Conservation (phyloP, 768 basidiomycete genomes). For the Hericium rajendrae region DNA sequence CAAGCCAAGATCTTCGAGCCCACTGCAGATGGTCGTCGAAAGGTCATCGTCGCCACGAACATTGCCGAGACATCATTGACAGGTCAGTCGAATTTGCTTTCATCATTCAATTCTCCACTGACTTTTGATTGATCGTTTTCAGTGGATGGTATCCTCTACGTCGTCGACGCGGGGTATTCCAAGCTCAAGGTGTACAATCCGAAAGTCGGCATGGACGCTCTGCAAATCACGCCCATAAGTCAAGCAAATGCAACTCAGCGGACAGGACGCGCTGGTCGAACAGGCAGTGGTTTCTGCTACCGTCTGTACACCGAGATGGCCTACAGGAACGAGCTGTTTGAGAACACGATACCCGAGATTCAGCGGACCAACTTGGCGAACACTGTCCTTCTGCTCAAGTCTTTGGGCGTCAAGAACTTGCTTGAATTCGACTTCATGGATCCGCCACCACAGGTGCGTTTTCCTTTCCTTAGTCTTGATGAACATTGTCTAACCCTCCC, state of each 20-base stretch:
- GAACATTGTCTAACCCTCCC: not conserved
- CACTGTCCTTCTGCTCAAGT: conserved; percentile 89
- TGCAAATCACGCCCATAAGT: conserved; percentile 98
- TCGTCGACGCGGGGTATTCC: conserved; percentile 94
- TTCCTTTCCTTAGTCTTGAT: not conserved
- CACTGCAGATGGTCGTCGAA: conserved; percentile 86
- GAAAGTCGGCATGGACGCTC: conserved; percentile 97
- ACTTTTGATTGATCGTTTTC: conserved; percentile 3
- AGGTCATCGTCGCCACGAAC: conserved; percentile 97
- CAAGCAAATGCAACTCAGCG: conserved; percentile 97
- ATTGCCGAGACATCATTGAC: conserved; percentile 98
- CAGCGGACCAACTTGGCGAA: conserved; percentile 97
- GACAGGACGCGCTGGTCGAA: conserved; percentile 92
- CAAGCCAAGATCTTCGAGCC: conserved; percentile 98
- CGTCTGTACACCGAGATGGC: conserved; percentile 97
- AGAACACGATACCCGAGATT: conserved; percentile 96
- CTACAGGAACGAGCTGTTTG: conserved; percentile 89
- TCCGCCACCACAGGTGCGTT: conserved; percentile 88
- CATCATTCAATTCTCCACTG: not conserved
- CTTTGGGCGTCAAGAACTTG: conserved; percentile 92
- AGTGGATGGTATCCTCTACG: conserved; percentile 97
- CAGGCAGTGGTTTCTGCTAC: conserved; percentile 93
- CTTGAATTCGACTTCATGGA: conserved; percentile 99
- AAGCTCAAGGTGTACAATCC: conserved; percentile 99
- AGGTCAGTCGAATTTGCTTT: conserved; percentile 32